phyloP scores from a whole-genome alignment of 2,329 filamentous ascomycete species.

The Cephalotrichum gorgonifer region DNA sequence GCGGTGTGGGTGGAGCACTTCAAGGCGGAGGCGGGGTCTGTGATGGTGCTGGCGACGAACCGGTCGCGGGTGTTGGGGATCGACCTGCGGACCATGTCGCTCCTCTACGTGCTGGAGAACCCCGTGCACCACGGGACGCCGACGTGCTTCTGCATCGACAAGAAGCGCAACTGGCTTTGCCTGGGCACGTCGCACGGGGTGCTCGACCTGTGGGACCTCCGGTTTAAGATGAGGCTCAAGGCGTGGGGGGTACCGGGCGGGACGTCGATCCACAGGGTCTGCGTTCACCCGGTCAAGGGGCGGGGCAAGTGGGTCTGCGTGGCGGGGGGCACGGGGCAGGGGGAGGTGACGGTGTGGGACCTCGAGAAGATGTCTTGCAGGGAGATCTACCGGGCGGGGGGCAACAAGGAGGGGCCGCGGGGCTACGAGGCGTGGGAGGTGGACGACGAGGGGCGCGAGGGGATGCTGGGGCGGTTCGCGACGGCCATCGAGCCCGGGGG shows the following conservation, averaged over 20 bases:
- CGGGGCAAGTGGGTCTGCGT: slow-evolving; percentile 81
- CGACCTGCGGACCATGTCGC: slow-evolving; percentile 76
- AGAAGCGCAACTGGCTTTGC: slow-evolving; percentile 79
- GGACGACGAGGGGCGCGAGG: slow-evolving; percentile 79
- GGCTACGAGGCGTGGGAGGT: slow-evolving; percentile 78
- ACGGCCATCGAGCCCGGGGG: slow-evolving; percentile 53
- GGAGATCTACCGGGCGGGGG: slow-evolving; percentile 72
- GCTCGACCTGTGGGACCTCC: slow-evolving; percentile 87
- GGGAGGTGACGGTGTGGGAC: slow-evolving; percentile 93
- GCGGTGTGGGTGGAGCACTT: slow-evolving; percentile 91
- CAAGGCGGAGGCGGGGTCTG: slow-evolving; percentile 69
- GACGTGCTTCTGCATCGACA: slow-evolving; percentile 83
- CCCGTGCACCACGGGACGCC: slow-evolving; percentile 86
- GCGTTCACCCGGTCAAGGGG: slow-evolving; percentile 67
- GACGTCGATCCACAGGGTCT: slow-evolving; percentile 67
- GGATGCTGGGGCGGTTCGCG: slow-evolving; percentile 78
- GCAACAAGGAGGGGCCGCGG: slow-evolving; percentile 48
- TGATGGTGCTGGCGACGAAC: slow-evolving; percentile 78
- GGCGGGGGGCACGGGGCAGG: slow-evolving; percentile 74
- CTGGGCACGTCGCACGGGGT: slow-evolving; percentile 89
- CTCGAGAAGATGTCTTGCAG: slow-evolving; percentile 81
- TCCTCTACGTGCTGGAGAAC: slow-evolving; percentile 73
- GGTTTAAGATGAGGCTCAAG: slow-evolving; percentile 82
- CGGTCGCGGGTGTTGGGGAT: slow-evolving; percentile 73
- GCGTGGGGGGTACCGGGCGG: slow-evolving; percentile 81